Base-by-base conservation (phyloP, 2,329 filamentous ascomycete genomes). In the Elsinoe fawcettii region DNA sequence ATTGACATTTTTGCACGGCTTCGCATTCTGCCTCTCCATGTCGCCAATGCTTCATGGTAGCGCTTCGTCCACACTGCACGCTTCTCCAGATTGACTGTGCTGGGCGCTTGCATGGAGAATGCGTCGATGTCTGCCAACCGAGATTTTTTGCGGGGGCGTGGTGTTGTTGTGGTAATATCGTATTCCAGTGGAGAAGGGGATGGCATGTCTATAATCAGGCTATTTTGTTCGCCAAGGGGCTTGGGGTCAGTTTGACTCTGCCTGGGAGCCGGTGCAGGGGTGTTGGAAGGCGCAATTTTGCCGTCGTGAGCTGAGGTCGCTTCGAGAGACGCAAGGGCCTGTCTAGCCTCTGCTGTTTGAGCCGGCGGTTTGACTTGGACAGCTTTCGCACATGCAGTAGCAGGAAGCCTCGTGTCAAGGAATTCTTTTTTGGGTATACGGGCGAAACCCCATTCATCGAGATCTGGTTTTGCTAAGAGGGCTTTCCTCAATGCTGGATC, bases 361-460 rank as follows among this genome's bases (percentile, higher is more conserved):
- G 34, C 11, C 14, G 14, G 34, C 34, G 34, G 34, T 12, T 49
- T 25, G 25, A 23, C 44, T 7, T 34, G 16, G 12, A 16, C 49
- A 53, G 49, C 6, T 30, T 49, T 20, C 22, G 49, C 49, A n/a
- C 49, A 53, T n/a, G 18, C 16, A 9, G 49, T 39, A 5, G 32
- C 49, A 12, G 49, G 49, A 22, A 53, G 49, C 11, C 22, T 5
- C 2, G 49, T 16, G 22, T 53, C 43, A 3, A 20, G 41, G 18
- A 56, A 34, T 34, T 56, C 54, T 16, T 25, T 16, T 11, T 36
- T 14, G 8, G 22, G 16, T n/a, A 56, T 49, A 8, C 44, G 37
- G 9, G 23, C 71, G 58, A 82, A 76, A 2, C 79, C 79, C 67
- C 78, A 74, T 32, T 72, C 64, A 60, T 81, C 77, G 60, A 12